Base-by-base conservation (phyloP, 768 basidiomycete species). In the Chalciporus sphaerocephalus region DNA sequence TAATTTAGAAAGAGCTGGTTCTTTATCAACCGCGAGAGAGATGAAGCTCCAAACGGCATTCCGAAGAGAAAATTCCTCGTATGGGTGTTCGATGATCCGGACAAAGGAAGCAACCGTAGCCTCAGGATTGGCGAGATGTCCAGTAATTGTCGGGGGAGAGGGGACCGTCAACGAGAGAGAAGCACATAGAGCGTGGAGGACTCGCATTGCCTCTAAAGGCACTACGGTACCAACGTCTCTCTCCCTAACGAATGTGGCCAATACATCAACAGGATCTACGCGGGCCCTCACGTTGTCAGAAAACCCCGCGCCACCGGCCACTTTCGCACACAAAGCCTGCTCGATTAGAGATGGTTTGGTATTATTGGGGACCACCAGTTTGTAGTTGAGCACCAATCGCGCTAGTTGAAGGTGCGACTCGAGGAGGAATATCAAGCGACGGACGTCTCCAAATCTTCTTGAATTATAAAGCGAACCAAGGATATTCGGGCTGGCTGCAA, bases 31-130 rank as follows among this genome's bases (percentile, higher is more conserved):
- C 1, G 88, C 84, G 15, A 89, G 72, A 0, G 87, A 69, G 30
- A 95, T 82, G 52, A 95, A 85, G 50, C 76, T 78, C 93, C 94
- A 97, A 5, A 89, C 80, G 0, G 85, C 78, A 40, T 77, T 83
- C 16, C 87, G 81, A 24, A 90, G 73, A 7, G 74, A 59, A 16
- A 83, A 70, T 34, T 92, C 90, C 23, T 91, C 85, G 52, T 87
- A 90, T 0, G 89, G 87, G 57, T 91, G 84, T 44, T 82, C 79
- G 6, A 87, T 71, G 27, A 91, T 85, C 17, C 80, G 76, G 2
- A 92, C 82, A 16, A 92, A 68, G 0, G 79, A 72, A 3, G 79
- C 62, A 0, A 87, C 81, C 0, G 80, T 82, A 8, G 79, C 74
- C 50, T 91, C 88, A 1, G 91, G 83, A 53, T 88, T 79, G 4